These are phyloP conservation scores for Populus hybrid DNA, from an alignment of 441 rosid species.

Conservation along the genomic window DNA sequence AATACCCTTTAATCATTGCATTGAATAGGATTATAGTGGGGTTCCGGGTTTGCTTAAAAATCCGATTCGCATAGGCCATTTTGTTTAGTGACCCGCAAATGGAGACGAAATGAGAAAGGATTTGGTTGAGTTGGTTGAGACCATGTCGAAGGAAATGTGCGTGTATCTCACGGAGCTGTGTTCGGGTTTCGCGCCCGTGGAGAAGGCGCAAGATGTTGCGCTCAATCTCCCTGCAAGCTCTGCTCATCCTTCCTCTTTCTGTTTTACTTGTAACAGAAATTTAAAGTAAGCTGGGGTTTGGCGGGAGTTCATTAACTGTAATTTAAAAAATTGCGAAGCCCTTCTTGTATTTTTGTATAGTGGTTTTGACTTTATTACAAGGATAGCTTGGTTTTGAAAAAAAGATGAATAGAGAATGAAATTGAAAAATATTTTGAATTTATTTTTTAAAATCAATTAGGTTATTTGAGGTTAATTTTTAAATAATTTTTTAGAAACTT, in stretches of 20 bases:
- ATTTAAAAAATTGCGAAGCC: neutral
- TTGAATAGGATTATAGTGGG: conserved; percentile 68
- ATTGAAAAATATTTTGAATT: too few species aligned
- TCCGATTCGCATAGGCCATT: conserved; percentile 48
- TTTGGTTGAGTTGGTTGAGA: conserved; percentile 58
- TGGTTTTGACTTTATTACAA: neutral
- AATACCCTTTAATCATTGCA: conserved; percentile 70
- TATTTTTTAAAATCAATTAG: too few species aligned
- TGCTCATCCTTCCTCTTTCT: conserved; percentile 17
- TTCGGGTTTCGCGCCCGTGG: too few species aligned
- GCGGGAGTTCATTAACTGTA: conserved; percentile 4
- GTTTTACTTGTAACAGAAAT: neutral
- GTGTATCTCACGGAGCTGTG: too few species aligned
- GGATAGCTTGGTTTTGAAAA: neutral
- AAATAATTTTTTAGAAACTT: too few species aligned
- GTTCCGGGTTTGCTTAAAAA: conserved; percentile 47
- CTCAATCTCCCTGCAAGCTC: conserved; percentile 39
- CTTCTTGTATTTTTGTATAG: neutral
- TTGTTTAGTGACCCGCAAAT: conserved; percentile 56
- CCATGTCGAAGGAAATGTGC: conserved; percentile 72
- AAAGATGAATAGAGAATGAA: too few species aligned
- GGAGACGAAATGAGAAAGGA: conserved; percentile 68
- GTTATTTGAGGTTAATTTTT: too few species aligned
- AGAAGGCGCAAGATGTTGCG: conserved; percentile 61
- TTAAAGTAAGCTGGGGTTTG: neutral